Base-by-base conservation (phyloP, 768 basidiomycete genomes). In the Collybiopsis confluens region DNA sequence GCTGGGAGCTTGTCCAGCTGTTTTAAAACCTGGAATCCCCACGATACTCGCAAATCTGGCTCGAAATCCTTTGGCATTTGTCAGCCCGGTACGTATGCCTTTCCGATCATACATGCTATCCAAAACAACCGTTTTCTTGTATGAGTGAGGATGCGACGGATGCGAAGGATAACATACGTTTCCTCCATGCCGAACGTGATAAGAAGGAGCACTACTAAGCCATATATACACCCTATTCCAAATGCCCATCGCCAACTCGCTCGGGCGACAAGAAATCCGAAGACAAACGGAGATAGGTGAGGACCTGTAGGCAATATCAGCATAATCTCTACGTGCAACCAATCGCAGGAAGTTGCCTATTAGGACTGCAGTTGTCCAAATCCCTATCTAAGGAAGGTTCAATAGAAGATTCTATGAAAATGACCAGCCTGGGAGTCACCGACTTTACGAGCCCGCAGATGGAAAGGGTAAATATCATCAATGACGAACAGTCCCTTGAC, bases 281-380 rank as follows among this genome's bases (percentile, higher is more conserved):
- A 81, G 0, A 79, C 73, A 61, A 84, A 86, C 0, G 85, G 86
- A 1, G 82, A 83, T 9, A 80, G 59, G 70, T 82, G 81, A 9
- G 80, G 82, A 11, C 83, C 82, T 40, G n/a, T 40, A 33, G 13
- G 30, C 13, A 13, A 5, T 13, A 33, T 33, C 13, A 5, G 13
- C 5, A 13, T 33, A 6, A 13, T 33, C 30, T 33, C 30, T 5
- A 33, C 5, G 30, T 6, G 6, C 30, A 13, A 6, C 13, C 13
- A 13, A 33, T 33, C 13, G 5, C 6, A 33, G 5, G 30, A 33
- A 6, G 6, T 33, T 33, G 13, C 30, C 30, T 21, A 85, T 63
- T 59, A 87, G 76, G 68, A 86, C 83, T 0, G 83, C 86, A 76
- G 86, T 81, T 2, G 85, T 86, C 86, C 85, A 86, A 47, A 83